Conservation (phyloP, 2,329 filamentous ascomycete species). For the Clonostachys byssicola region DNA sequence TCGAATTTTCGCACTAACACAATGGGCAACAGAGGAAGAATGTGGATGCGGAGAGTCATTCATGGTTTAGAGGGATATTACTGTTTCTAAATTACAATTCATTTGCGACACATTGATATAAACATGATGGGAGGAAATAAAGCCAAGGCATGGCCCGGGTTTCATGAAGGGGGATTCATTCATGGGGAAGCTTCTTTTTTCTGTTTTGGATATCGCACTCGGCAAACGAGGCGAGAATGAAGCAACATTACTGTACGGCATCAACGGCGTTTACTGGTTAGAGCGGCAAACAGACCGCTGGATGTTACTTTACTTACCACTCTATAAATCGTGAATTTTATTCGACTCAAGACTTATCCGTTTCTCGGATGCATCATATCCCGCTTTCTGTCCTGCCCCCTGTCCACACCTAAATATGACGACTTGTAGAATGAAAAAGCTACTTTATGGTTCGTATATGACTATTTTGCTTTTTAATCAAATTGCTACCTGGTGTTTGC, state of each 20-base stretch:
- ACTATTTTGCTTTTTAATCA: too few species aligned
- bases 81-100: neutral
- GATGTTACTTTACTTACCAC: neutral
- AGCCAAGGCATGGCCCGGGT: too few species aligned
- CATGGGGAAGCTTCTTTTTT: neutral
- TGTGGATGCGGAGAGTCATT: slow-evolving; percentile 97
- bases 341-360: too few species aligned
- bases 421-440: too few species aligned
- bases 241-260: neutral
- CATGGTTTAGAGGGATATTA: slow-evolving; percentile 57
- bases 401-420: too few species aligned
- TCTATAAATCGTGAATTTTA: neutral
- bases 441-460: too few species aligned
- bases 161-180: too few species aligned
- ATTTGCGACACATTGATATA: too few species aligned
- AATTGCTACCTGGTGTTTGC: too few species aligned
- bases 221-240: neutral
- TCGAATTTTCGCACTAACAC: neutral
- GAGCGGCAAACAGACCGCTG: neutral
- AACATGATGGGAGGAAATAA: too few species aligned
- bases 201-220: neutral
- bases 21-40: slow-evolving; percentile 71
- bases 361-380: too few species aligned
- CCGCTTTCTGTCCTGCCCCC: too few species aligned
- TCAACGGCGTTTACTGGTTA: neutral